Base-by-base conservation (phyloP, 192 early-diverging fungal species). In the Podila epigama region DNA sequence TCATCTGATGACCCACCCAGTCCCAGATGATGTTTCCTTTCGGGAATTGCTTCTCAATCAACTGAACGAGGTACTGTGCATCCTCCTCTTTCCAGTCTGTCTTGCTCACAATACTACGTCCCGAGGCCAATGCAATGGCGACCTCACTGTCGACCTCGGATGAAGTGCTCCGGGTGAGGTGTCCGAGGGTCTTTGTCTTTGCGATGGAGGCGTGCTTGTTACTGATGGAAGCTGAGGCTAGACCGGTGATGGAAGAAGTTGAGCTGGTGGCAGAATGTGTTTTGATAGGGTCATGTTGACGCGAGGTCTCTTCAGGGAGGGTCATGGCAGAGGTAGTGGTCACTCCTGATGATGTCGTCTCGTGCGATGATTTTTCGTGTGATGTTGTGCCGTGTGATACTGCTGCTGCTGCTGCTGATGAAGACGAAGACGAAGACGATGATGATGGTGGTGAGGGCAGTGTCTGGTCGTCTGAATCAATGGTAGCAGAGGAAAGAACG, bases 11-110 rank as follows among this genome's bases (percentile, higher is more conserved):
- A n/a, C 73, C 73, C 13, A 77, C 73, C 73, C 73, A 77, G 25
- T 77, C 73, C 73, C 73, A 77, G 29, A 77, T 77, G n/a, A 77
- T 77, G 39, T 77, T 77, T 60, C 73, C 73, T 35, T 77, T 77
- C 35, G 73, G 73, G 39, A 77, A 77, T 39, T 77, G 73, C 11
- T 48, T 29, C 61, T 77, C 73, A 18, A 77, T 77, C 60, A 77
- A 15, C 37, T 77, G 65, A 20, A 68, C 66, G 5, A 77, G 52
- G 31, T 64, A 77, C 27, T 68, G 58, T 4, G 73, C 73, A 8
- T 77, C 73, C 18, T 77, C 73, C n/a, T 77, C 73, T 25, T 77
- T 77, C 73, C 73, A 77, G 48, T 77, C 73, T 5, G 73, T 77
- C 34, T 77, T 77, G 55, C 73, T 68, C 6, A 77, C 66, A 28